Conservation (phyloP, 805 yeast genomes). For the Kodamaea lidongshanica region DNA sequence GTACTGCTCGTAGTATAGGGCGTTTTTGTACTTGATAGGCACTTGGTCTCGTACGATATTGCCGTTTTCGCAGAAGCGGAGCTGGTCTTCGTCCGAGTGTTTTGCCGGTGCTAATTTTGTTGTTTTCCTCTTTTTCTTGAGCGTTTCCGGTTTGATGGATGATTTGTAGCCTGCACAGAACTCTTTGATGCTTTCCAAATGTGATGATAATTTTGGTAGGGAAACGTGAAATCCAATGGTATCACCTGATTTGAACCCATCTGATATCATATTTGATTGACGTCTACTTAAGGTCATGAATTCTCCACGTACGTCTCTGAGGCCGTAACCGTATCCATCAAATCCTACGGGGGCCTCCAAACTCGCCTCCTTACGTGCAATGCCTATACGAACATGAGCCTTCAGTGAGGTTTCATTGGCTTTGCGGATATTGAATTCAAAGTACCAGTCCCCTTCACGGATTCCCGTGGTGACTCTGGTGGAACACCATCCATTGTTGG, state of each 20-base stretch:
- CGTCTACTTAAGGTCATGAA: slow-evolving; percentile 73
- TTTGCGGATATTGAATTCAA: slow-evolving; percentile 61
- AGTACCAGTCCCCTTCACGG: slow-evolving; percentile 72
- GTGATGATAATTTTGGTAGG: slow-evolving; percentile 52
- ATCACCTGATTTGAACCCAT: slow-evolving; percentile 68
- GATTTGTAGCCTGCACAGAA: too few species aligned
- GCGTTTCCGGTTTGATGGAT: slow-evolving; percentile 6
- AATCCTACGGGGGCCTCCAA: slow-evolving; percentile 94
- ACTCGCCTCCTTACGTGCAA: slow-evolving; percentile 79
- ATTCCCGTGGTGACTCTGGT: slow-evolving; percentile 69
- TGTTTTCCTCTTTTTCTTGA: slow-evolving; percentile 12
- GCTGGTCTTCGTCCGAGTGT: slow-evolving; percentile 8
- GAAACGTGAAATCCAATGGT: slow-evolving; percentile 70
- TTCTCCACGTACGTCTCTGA: slow-evolving; percentile 74
- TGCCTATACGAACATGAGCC: slow-evolving; percentile 73
- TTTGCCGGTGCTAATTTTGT: slow-evolving; percentile 11
- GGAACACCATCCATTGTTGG: slow-evolving; percentile 74
- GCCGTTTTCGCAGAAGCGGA: slow-evolving; percentile 12
- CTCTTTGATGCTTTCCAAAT: too few species aligned
- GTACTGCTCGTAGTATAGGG: slow-evolving; percentile 75
- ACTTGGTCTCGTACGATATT: slow-evolving; percentile 75
- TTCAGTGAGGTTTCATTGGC: slow-evolving; percentile 25
- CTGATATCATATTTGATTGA: slow-evolving; percentile 28
- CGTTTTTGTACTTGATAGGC: slow-evolving; percentile 76
- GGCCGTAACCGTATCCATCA: slow-evolving; percentile 90